phyloP scores from a whole-genome alignment of 306 rosid genomes.

The Abrus precatorius region DNA sequence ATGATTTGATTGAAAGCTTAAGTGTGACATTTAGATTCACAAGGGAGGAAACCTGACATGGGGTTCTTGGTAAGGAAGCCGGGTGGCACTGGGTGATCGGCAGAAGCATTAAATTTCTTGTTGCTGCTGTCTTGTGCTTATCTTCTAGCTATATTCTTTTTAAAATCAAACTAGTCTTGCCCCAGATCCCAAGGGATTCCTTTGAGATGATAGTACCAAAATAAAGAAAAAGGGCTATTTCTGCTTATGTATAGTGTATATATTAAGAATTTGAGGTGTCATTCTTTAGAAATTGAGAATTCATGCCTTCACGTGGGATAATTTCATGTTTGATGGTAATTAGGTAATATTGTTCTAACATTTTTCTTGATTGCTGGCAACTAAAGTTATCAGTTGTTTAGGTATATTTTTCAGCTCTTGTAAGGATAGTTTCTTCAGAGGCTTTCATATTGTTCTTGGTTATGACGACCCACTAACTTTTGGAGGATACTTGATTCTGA shows the following conservation, averaged over 20 bases:
- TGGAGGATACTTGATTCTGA: background rate
- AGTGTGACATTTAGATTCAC: background rate
- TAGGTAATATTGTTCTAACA: background rate
- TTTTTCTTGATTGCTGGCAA: background rate
- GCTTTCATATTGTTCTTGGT: conserved; percentile 27
- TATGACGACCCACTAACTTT: conserved; percentile 19
- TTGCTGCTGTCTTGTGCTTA: conserved; percentile 14
- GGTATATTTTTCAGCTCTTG: conserved; percentile 16
- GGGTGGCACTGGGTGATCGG: conserved; percentile 5
- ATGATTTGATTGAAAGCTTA: conserved; percentile 2
- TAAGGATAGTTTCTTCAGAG: conserved; percentile 6
- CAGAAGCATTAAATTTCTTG: conserved; percentile 31
- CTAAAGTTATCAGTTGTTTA: conserved; percentile 2
- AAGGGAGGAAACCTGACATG: conserved; percentile 20
- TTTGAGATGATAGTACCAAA: conserved; percentile 18
- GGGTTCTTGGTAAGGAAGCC: conserved; percentile 27
- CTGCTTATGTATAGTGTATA: conserved; percentile 1
- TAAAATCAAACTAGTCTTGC: background rate
- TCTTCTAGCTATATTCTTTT: background rate
- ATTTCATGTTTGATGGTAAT: conserved; percentile 22
- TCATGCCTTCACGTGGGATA: background rate
- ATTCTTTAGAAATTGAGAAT: background rate
- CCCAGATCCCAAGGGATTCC: conserved; percentile 15
- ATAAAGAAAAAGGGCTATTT: conserved; percentile 6
- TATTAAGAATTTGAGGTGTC: background rate